Evolutionary conservation across 2,329 filamentous ascomycete species (phyloP).

Genomic region (Sporothrix phasma): DNA sequence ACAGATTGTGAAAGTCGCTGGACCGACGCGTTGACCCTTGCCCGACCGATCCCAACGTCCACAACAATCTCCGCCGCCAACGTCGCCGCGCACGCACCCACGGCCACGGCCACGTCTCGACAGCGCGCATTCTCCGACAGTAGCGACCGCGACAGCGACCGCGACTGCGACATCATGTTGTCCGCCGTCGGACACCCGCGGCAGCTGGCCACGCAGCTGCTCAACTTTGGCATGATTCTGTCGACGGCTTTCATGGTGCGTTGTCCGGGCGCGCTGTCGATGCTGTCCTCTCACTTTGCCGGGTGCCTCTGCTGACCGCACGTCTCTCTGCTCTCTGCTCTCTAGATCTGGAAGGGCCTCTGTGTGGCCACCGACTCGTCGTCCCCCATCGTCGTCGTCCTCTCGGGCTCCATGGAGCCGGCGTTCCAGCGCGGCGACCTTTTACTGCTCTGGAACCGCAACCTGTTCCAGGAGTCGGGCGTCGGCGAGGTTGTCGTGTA

Average conservation of each 20-base stretch:
- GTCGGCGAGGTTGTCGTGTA: conserved; percentile 48
- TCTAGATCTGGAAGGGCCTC: conserved; percentile 75
- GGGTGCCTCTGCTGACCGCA: neutral
- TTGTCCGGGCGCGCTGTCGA: neutral
- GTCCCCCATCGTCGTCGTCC: conserved; percentile 72
- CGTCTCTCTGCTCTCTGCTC: conserved; percentile 19
- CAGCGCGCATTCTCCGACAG: conserved; percentile 22
- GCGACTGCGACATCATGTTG: too few species aligned
- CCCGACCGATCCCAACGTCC: neutral
- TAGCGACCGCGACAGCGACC: too few species aligned
- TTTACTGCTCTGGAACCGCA: conserved; percentile 67
- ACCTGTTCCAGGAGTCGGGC: conserved; percentile 44
- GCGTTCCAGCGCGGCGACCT: conserved; percentile 72
- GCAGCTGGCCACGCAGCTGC: conserved; percentile 68
- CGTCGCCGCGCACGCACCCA: neutral
- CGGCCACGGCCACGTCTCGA: too few species aligned
- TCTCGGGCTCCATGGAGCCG: conserved; percentile 76
- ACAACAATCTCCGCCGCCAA: neutral
- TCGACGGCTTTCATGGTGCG: conserved; percentile 80
- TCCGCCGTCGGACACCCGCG: conserved; percentile 63
- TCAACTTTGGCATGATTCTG: conserved; percentile 86
- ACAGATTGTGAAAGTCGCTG: neutral
- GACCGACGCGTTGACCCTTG: neutral
- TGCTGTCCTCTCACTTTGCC: neutral
- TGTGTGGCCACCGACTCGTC: conserved; percentile 67